phyloP scores from a whole-genome alignment of 495 filamentous ascomycete species.

The Lophiotrema nucula region DNA sequence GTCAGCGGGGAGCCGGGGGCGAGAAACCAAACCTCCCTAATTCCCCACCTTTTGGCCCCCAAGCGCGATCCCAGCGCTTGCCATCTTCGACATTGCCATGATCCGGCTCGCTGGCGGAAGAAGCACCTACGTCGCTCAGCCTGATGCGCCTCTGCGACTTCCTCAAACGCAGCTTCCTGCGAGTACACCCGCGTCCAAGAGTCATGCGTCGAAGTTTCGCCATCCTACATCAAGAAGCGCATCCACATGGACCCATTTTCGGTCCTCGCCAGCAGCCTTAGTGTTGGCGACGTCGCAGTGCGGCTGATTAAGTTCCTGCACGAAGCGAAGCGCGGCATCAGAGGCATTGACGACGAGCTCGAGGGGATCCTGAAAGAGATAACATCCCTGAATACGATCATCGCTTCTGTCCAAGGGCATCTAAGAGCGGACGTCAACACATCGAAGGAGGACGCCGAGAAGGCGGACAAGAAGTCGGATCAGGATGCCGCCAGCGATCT shows the following conservation, averaged over 20 bases:
- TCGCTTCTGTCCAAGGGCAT: background rate
- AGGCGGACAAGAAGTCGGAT: background rate
- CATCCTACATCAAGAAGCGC: too few relatives aligned
- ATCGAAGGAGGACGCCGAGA: background rate
- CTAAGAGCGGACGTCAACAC: background rate
- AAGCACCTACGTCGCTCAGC: too few relatives aligned
- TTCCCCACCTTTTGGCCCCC: too few relatives aligned
- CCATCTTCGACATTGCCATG: too few relatives aligned
- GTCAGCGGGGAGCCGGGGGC: too few relatives aligned
- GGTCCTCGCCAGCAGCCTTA: background rate
- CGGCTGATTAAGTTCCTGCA: background rate
- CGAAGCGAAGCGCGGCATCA: background rate
- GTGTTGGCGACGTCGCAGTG: background rate
- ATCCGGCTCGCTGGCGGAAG: too few relatives aligned
- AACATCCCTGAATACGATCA: background rate
- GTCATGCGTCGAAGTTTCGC: too few relatives aligned
- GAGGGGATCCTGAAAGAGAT: background rate
- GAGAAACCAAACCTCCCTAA: too few relatives aligned
- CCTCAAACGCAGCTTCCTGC: too few relatives aligned
- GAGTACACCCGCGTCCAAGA: too few relatives aligned
- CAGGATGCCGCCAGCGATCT: background rate
- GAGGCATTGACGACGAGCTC: background rate
- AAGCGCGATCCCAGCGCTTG: too few relatives aligned
- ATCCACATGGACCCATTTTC: background rate
- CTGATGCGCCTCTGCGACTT: too few relatives aligned